Conservation (phyloP, 1,139 yeast species). For the Magnusiomyces clavatus region DNA sequence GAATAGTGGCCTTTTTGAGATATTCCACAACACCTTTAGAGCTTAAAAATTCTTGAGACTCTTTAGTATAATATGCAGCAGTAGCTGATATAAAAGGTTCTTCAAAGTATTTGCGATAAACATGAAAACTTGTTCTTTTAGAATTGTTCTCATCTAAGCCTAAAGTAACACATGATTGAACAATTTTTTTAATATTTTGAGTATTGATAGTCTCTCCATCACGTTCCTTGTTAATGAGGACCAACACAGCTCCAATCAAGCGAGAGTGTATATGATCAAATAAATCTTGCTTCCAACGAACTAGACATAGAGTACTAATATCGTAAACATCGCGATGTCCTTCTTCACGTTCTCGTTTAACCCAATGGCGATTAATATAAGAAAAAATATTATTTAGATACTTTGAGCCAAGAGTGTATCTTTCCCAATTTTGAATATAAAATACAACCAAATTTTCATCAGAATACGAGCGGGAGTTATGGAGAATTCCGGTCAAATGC, state of each 20-base stretch:
- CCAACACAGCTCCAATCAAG: conserved; percentile 65
- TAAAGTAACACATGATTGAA: conserved; percentile 63
- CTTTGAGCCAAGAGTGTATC: conserved; percentile 87
- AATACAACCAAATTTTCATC: conserved; percentile 72
- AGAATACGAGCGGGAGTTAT: conserved; percentile 17
- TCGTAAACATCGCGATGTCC: conserved; percentile 90
- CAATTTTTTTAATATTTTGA: conserved; percentile 60
- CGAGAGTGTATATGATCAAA: conserved; percentile 56
- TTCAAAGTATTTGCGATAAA: conserved; percentile 77
- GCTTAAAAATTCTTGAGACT: conserved; percentile 57
- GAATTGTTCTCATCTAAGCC: conserved; percentile 50
- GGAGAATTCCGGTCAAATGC: conserved; percentile 47
- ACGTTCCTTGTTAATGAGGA: conserved; percentile 69
- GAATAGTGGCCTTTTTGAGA: conserved; percentile 74
- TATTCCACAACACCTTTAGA: conserved; percentile 84
- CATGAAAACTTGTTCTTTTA: conserved; percentile 74
- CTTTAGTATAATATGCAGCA: conserved; percentile 60
- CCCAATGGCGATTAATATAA: conserved; percentile 97
- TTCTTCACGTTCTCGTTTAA: conserved; percentile 89
- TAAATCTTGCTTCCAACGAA: conserved; percentile 83
- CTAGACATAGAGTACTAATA: conserved; percentile 76
- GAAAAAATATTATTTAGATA: conserved; percentile 90
- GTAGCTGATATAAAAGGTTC: conserved; percentile 68
- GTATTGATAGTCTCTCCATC: conserved; percentile 71
- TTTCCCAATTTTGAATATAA: conserved; percentile 78